Evolutionary conservation across 257 asterid species (phyloP).

Genomic region (Nicotiana obtusifolia): DNA sequence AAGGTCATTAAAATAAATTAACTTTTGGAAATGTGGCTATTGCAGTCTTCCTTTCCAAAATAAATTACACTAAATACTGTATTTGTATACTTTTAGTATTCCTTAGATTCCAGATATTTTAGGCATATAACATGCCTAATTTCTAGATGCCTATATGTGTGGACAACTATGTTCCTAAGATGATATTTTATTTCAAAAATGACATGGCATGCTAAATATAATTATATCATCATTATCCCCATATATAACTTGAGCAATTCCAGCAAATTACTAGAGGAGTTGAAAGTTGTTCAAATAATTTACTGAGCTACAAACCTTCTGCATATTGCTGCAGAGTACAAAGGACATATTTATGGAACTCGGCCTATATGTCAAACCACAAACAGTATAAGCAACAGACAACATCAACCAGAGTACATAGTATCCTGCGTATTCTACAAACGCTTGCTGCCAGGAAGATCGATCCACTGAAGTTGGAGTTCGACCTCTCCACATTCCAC

Average conservation of each 20-base stretch:
- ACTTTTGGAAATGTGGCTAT: background rate
- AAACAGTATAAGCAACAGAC: background rate
- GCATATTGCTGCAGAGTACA: background rate
- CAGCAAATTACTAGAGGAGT: background rate
- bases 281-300: background rate
- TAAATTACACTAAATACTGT: background rate
- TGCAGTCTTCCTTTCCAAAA: background rate
- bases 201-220: background rate
- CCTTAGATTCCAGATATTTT: background rate
- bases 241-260: background rate
- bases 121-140: background rate
- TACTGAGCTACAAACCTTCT: background rate
- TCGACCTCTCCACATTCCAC: slow-evolving; percentile 67
- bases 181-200: background rate
- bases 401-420: background rate
- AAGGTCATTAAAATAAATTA: background rate
- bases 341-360: background rate
- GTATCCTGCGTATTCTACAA: background rate
- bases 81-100: background rate
- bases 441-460: background rate
- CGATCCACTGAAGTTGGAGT: slow-evolving; percentile 56
- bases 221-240: background rate
- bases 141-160: background rate
- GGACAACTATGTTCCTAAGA: background rate
- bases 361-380: background rate